A percentile compares a stretch with the other conserved stretches of the same genome.
Evolutionary conservation across 1,284 basidiomycete genomes (phyloP).

Genomic region (Marasmius fiardii): DNA sequence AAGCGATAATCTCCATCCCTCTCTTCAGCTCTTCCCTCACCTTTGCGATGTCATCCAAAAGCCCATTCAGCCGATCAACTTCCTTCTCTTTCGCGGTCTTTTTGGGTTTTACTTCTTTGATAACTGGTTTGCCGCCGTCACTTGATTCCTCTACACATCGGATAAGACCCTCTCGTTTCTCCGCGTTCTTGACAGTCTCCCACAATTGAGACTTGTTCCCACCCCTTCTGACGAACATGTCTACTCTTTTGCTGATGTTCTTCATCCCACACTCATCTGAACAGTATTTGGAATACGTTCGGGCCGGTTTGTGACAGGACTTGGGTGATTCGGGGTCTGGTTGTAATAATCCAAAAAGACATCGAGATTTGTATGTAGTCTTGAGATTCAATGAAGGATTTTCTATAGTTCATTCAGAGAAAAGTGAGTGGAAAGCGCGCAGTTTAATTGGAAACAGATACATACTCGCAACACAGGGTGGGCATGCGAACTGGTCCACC

Average conservation of each 20-base stretch:
- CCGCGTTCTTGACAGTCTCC: constrained; percentile 66
- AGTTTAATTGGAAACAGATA: constrained; percentile 13
- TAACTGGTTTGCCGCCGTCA: constrained; percentile 14
- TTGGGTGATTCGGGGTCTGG: constrained; percentile 53
- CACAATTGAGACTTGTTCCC: constrained; percentile 61
- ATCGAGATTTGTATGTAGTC: constrained; percentile 80
- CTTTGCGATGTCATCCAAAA: constrained; percentile 52
- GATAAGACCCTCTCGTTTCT: constrained; percentile 67
- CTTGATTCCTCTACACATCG: constrained; percentile 30
- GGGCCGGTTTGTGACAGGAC: constrained; percentile 75
- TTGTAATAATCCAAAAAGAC: constrained; percentile 61
- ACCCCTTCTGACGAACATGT: constrained; percentile 54
- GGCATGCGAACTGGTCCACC: constrained; percentile 85
- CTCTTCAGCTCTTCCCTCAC: constrained; percentile 61
- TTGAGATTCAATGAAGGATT: constrained; percentile 53
- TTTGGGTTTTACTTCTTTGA: constrained; percentile 26
- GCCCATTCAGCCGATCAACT: constrained; percentile 43
- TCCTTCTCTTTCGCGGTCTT: constrained; percentile 50
- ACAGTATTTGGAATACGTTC: constrained; percentile 81
- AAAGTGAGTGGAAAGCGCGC: constrained; percentile 11
- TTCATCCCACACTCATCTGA: constrained; percentile 75
- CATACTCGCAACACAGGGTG: constrained; percentile 70
- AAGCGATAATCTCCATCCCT: constrained; percentile 62
- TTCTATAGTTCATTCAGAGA: constrained; percentile 35
- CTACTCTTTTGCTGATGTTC: constrained; percentile 61